phyloP scores from a whole-genome alignment of 1,284 basidiomycete species.

The Microbotryomycetes sp. region DNA sequence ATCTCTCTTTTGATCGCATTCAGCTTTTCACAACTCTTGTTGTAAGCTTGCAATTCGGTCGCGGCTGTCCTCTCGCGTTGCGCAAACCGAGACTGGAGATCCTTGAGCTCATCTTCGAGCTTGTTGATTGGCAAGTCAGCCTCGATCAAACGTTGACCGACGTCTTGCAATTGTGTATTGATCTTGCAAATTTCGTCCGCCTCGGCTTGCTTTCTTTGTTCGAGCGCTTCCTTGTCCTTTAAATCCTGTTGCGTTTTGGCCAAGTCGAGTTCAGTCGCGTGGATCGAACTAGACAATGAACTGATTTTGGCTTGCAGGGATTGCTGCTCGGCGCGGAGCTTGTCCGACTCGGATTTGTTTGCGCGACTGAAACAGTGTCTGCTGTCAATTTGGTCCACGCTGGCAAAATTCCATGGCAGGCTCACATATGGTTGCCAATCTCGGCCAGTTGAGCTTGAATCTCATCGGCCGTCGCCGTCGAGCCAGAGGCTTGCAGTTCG shows the following conservation, averaged over 20 bases:
- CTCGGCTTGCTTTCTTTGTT: slow-evolving; percentile 51
- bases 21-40: slow-evolving; percentile 58
- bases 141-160: slow-evolving; percentile 57
- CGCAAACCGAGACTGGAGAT: slow-evolving; percentile 51
- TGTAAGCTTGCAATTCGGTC: slow-evolving; percentile 55
- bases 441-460: slow-evolving; percentile 67
- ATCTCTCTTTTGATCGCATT: slow-evolving; percentile 44
- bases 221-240: slow-evolving; percentile 55
- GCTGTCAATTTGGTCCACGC: neutral
- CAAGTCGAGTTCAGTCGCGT: slow-evolving; percentile 44
- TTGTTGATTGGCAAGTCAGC: slow-evolving; percentile 60
- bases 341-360: slow-evolving; percentile 17
- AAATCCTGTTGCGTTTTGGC: slow-evolving; percentile 58
- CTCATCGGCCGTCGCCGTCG: slow-evolving; percentile 71
- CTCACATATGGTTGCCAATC: slow-evolving; percentile 60
- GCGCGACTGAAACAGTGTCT: slow-evolving; percentile 17
- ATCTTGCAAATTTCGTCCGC: slow-evolving; percentile 37
- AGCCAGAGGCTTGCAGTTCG: slow-evolving; percentile 58
- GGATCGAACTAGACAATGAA: slow-evolving; percentile 17
- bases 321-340: slow-evolving; percentile 21
- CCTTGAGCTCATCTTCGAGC: slow-evolving; percentile 56
- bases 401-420: slow-evolving; percentile 5
- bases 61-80: slow-evolving; percentile 52
- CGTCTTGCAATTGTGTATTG: slow-evolving; percentile 49
- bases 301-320: slow-evolving; percentile 12